These are phyloP conservation scores for Termitomyces titanicus DNA, from an alignment of 768 basidiomycete genomes.

Conservation along the genomic window DNA sequence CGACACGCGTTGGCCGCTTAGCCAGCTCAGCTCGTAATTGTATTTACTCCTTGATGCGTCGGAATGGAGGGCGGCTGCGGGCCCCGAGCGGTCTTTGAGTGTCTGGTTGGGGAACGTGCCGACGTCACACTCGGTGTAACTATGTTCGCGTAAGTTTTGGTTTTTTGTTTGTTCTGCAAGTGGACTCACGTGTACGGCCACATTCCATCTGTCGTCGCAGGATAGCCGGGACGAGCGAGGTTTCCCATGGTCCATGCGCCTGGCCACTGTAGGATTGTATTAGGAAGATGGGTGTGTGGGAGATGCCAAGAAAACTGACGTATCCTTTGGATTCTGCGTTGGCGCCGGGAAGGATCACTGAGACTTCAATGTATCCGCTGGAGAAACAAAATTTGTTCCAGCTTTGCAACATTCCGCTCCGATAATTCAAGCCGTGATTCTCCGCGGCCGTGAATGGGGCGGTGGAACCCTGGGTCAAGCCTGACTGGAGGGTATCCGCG, in stretches of 20 bases:
- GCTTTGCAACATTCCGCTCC: slow-evolving; percentile 77
- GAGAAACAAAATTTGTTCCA: slow-evolving; percentile 94
- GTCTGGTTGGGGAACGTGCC: slow-evolving; percentile 81
- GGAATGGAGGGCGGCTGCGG: slow-evolving; percentile 57
- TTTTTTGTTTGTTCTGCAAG: too few species aligned
- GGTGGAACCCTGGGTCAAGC: slow-evolving; percentile 34
- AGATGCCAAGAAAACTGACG: slow-evolving; percentile 26
- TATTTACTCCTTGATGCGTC: slow-evolving; percentile 44
- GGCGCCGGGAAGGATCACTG: slow-evolving; percentile 55
- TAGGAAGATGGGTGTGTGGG: too few species aligned
- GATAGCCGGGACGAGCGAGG: slow-evolving; percentile 76
- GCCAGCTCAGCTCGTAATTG: slow-evolving; percentile 64
- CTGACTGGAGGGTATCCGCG: slow-evolving; percentile 22
- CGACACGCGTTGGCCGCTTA: slow-evolving; percentile 77
- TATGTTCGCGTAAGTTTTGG: slow-evolving; percentile 19
- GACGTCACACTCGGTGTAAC: slow-evolving; percentile 67
- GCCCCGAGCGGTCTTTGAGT: slow-evolving; percentile 42
- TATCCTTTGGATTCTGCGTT: slow-evolving; percentile 48
- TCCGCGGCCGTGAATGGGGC: slow-evolving; percentile 40
- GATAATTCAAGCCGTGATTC: slow-evolving; percentile 61
- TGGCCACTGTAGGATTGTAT: slow-evolving; percentile 84
- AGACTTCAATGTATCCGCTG: slow-evolving; percentile 74
- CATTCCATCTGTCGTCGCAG: slow-evolving; percentile 74
- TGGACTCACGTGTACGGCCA: slow-evolving; percentile 75
- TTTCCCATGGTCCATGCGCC: slow-evolving; percentile 91